These are phyloP conservation scores for Volvox carteri DNA, from an alignment of 163 green algal genomes.

Conservation along the genomic window DNA sequence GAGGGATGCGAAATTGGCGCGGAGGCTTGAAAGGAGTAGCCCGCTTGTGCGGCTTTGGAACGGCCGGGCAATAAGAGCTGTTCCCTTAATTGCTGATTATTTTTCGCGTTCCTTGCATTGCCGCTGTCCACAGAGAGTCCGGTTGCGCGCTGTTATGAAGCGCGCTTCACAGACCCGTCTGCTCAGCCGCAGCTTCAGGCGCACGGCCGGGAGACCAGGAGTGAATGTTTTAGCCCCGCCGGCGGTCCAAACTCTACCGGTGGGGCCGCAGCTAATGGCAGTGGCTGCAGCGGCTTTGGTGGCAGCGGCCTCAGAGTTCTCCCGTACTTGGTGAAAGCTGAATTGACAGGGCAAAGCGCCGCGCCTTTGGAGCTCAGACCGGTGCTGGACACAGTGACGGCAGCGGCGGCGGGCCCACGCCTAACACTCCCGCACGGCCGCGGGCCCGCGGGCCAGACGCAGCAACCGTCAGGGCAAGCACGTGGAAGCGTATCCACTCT, in stretches of 20 bases:
- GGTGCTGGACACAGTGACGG: constrained; percentile 3
- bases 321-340: constrained; percentile 3
- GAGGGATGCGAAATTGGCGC: too few relatives aligned
- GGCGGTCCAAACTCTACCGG: neutral
- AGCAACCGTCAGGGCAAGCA: neutral
- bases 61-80: too few relatives aligned
- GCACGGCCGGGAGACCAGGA: neutral
- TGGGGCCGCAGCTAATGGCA: neutral
- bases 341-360: constrained; percentile 3
- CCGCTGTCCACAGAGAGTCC: constrained; percentile 33
- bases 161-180: constrained; percentile 23
- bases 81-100: too few relatives aligned
- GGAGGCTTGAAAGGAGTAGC: too few relatives aligned
- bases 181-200: neutral
- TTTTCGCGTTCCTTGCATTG: neutral
- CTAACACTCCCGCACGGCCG: neutral
- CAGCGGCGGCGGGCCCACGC: neutral
- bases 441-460: neutral
- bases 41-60: too few relatives aligned
- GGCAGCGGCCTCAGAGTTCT: neutral
- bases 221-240: neutral
- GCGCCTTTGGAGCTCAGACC: constrained; percentile 19
- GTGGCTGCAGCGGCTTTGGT: neutral
- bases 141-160: constrained; percentile 48
- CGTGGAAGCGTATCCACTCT: neutral